Conservation (phyloP, 768 basidiomycete species). For the Auricularia sp. region DNA sequence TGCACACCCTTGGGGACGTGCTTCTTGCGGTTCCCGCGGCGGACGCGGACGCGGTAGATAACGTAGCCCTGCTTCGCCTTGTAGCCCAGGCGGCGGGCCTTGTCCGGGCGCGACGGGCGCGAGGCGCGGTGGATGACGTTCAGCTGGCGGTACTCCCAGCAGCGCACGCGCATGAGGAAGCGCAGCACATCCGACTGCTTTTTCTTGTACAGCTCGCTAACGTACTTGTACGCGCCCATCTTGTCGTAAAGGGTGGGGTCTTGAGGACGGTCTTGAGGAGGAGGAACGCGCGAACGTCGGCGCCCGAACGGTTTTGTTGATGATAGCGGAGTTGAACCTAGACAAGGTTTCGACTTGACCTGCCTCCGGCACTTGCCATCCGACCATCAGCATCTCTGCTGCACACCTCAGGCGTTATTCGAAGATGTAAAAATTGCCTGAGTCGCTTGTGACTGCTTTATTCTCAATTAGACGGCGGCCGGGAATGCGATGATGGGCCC, state of each 20-base stretch:
- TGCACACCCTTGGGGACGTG: slow-evolving; percentile 86
- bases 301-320: background rate
- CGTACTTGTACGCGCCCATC: slow-evolving; percentile 95
- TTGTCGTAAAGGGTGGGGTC: slow-evolving; percentile 20
- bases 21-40: slow-evolving; percentile 98
- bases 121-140: slow-evolving; percentile 98
- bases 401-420: no score
- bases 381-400: no score
- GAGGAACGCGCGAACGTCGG: background rate
- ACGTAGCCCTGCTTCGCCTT: slow-evolving; percentile 99
- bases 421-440: no score
- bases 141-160: slow-evolving; percentile 98
- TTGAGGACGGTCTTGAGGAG: background rate
- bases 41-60: slow-evolving; percentile 93
- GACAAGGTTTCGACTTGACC: no score
- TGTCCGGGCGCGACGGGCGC: slow-evolving; percentile 96
- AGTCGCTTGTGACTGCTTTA: no score
- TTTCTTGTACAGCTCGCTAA: slow-evolving; percentile 96
- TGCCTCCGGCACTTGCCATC: no score
- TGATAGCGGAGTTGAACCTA: background rate
- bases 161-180: slow-evolving; percentile 94
- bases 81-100: slow-evolving; percentile 96
- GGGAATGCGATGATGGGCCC: no score
- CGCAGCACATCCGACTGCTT: slow-evolving; percentile 96
- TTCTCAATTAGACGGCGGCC: no score